Conservation (phyloP, 2,329 filamentous ascomycete genomes). For the Beauveria australis region DNA sequence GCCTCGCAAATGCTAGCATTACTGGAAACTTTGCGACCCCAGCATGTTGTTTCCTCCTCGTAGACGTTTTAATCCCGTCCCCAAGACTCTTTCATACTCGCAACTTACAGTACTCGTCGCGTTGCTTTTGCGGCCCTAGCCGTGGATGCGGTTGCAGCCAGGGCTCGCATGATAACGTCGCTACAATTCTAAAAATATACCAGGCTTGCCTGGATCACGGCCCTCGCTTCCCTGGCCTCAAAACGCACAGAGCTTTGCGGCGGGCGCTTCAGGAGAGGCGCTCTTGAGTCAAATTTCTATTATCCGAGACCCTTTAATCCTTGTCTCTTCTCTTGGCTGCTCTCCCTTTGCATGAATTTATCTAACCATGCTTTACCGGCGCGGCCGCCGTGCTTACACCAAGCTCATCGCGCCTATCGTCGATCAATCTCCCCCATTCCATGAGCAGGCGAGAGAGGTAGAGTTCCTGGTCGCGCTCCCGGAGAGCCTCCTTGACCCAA, state of each 20-base stretch:
- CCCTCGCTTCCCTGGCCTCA: neutral
- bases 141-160: neutral
- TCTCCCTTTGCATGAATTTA: neutral
- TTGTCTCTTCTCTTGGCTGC: neutral
- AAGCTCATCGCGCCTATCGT: conserved; percentile 48
- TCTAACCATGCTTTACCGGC: neutral
- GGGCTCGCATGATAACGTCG: neutral
- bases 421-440: conserved; percentile 65
- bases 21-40: neutral
- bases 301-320: neutral
- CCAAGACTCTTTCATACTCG: neutral
- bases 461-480: conserved; percentile 69
- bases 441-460: conserved; percentile 71
- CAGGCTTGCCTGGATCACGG: neutral
- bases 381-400: conserved; percentile 17
- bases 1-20: neutral
- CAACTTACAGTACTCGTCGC: neutral
- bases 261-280: neutral
- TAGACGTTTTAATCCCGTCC: neutral
- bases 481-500: conserved; percentile 56
- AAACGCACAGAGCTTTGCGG: conserved; percentile 1
- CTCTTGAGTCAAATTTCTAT: neutral
- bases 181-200: conserved; percentile 4
- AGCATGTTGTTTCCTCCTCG: neutral
- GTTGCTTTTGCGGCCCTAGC: neutral